A percentile compares a stretch with the other conserved stretches of the same genome.
phyloP scores from a whole-genome alignment of 139 green algal genomes.

The Picochlorum costavermella region DNA sequence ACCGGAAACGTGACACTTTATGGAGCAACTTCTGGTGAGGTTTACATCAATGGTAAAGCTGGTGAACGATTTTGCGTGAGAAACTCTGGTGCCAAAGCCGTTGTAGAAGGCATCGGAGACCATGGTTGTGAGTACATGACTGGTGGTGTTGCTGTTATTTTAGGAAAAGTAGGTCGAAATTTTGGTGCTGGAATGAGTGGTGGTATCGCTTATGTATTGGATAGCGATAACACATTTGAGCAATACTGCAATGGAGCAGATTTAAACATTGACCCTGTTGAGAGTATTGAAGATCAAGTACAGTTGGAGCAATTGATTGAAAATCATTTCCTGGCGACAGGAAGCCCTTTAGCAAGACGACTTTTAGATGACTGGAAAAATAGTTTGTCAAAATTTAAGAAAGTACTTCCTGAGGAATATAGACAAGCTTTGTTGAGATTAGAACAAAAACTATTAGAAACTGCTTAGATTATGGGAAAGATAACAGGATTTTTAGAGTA shows the following conservation, averaged over 20 bases:
- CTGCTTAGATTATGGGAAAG: conserved; percentile 49
- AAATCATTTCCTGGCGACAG: too few relatives aligned
- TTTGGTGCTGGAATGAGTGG: conserved; percentile 92
- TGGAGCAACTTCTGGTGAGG: conserved; percentile 77
- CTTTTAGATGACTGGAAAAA: too few relatives aligned
- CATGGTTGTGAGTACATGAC: conserved; percentile 98
- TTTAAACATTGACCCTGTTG: conserved; percentile 55
- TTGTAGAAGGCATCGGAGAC: conserved; percentile 91
- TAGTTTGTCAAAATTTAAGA: too few relatives aligned
- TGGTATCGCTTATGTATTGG: conserved; percentile 84
- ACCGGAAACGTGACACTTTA: conserved; percentile 93
- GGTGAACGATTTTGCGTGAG: conserved; percentile 84
- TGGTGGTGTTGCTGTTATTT: conserved; percentile 74
- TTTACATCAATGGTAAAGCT: conserved; percentile 82
- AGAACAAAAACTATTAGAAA: conserved; percentile 48
- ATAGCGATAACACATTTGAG: conserved; percentile 58
- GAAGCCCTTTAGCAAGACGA: too few relatives aligned
- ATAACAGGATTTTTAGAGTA: conserved; percentile 80
- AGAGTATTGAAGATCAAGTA: conserved; percentile 49
- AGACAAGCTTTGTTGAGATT: conserved; percentile 55
- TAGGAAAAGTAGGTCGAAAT: conserved; percentile 83
- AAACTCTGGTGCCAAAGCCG: conserved; percentile 73
- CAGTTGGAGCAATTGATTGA: too few relatives aligned
- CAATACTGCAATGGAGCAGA: conserved; percentile 55
- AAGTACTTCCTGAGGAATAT: conserved; percentile 39